Evolutionary conservation across 805 yeast species (phyloP).

Genomic region (Komagataella phaffii): DNA sequence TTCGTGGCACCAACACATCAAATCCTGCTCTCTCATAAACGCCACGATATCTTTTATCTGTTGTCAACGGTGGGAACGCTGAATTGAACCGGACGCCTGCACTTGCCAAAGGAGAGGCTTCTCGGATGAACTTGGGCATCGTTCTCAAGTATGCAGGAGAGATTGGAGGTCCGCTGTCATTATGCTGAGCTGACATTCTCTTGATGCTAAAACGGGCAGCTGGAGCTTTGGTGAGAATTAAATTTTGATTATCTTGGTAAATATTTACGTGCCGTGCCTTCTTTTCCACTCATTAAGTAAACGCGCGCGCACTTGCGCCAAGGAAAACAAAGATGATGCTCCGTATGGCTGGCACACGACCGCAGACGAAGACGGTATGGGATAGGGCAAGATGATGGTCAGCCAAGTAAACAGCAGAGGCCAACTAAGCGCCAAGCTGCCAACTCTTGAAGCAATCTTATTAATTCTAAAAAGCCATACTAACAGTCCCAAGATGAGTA

Average conservation of each 20-base stretch:
- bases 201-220: background rate
- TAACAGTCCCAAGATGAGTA: background rate
- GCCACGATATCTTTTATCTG: slow-evolving; percentile 46
- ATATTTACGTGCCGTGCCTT: background rate
- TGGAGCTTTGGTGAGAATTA: background rate
- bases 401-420: background rate
- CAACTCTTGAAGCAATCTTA: background rate
- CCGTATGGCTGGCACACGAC: background rate
- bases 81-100: slow-evolving; percentile 27
- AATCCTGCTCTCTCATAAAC: slow-evolving; percentile 80
- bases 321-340: background rate
- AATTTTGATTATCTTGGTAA: background rate
- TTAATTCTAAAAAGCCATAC: background rate
- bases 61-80: slow-evolving; percentile 61
- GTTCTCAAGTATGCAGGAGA: slow-evolving; percentile 11
- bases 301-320: background rate
- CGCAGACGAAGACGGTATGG: background rate
- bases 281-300: background rate
- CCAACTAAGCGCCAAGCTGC: background rate
- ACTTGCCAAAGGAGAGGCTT: slow-evolving; percentile 7
- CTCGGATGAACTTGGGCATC: slow-evolving; percentile 18
- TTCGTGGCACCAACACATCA: slow-evolving; percentile 32
- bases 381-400: background rate
- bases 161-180: background rate
- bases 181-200: background rate